Conservation (phyloP, 1,284 basidiomycete species). For the Cutaneotrichosporon sp. region DNA sequence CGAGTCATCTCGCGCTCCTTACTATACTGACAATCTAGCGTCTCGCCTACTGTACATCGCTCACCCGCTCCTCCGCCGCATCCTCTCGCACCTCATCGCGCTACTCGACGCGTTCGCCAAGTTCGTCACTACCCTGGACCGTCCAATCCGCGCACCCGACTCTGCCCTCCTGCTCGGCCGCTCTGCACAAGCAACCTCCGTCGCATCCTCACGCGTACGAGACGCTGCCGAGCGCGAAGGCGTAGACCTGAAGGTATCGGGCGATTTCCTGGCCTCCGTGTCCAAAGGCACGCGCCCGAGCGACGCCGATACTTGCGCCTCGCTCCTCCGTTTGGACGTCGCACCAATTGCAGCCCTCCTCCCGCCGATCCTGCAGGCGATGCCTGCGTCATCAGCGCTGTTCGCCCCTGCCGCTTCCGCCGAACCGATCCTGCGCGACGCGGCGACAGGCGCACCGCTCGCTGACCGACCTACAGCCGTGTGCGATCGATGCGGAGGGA, state of each 20-base stretch:
- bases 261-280: constrained; percentile 23
- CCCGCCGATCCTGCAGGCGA: constrained; percentile 4
- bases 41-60: constrained; percentile 27
- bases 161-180: constrained; percentile 14
- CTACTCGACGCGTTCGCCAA: constrained; percentile 26
- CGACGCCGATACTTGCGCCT: constrained; percentile 17
- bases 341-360: constrained; percentile 14
- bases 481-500: constrained; percentile 28
- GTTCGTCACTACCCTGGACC: constrained; percentile 26
- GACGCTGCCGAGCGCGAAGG: constrained; percentile 27
- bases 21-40: background rate
- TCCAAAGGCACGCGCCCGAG: constrained; percentile 8
- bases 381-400: constrained; percentile 28
- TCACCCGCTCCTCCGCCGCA: constrained; percentile 24
- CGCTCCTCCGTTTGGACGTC: constrained; percentile 17
- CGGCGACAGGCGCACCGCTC: constrained; percentile 23
- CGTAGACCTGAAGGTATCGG: constrained; percentile 34
- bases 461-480: constrained; percentile 15
- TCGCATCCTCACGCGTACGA: constrained; percentile 27
- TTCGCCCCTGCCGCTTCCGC: constrained; percentile 16
- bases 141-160: constrained; percentile 34
- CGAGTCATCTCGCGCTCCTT: background rate
- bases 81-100: constrained; percentile 24
- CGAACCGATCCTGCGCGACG: constrained; percentile 19
- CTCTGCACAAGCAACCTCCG: constrained; percentile 27